These are phyloP conservation scores for Triglochin maritima DNA, from an alignment of 106 monocot species.

Conservation along the genomic window DNA sequence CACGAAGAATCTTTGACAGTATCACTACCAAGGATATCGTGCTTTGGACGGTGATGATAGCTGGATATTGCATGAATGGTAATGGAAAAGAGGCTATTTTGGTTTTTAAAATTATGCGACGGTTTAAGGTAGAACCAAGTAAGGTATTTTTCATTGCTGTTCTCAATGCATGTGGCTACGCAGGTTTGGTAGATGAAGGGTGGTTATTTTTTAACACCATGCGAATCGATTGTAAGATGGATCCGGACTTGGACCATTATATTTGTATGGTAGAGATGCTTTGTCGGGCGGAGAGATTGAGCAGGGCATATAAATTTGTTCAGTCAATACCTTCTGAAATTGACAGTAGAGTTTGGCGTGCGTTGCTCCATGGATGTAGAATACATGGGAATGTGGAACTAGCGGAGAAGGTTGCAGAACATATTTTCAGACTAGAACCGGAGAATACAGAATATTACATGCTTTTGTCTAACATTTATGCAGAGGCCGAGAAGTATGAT, in stretches of 20 bases:
- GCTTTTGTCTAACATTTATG: constrained; percentile 63
- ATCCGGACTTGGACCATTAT: constrained; percentile 60
- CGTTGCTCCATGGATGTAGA: constrained; percentile 73
- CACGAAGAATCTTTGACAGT: background rate
- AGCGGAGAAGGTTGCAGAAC: constrained; percentile 63
- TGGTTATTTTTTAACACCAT: constrained; percentile 59
- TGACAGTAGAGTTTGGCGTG: constrained; percentile 52
- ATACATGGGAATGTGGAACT: constrained; percentile 56
- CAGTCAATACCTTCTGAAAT: constrained; percentile 60
- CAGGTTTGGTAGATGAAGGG: constrained; percentile 49
- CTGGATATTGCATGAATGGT: too few relatives aligned
- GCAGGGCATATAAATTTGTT: constrained; percentile 54
- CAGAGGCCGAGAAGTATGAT: constrained; percentile 62
- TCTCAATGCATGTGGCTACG: constrained; percentile 54
- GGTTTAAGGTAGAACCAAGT: constrained; percentile 27
- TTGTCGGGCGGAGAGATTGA: constrained; percentile 44
- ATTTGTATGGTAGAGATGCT: constrained; percentile 73
- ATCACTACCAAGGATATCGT: background rate
- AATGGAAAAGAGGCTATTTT: too few relatives aligned
- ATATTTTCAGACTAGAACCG: constrained; percentile 55
- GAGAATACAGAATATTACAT: constrained; percentile 60
- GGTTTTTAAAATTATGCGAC: too few relatives aligned
- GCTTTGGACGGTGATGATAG: too few relatives aligned
- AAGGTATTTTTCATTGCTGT: constrained; percentile 41
- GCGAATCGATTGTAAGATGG: constrained; percentile 52